These are phyloP conservation scores for Sclerotinia borealis DNA, from an alignment of 2,329 filamentous ascomycete genomes.

Conservation along the genomic window DNA sequence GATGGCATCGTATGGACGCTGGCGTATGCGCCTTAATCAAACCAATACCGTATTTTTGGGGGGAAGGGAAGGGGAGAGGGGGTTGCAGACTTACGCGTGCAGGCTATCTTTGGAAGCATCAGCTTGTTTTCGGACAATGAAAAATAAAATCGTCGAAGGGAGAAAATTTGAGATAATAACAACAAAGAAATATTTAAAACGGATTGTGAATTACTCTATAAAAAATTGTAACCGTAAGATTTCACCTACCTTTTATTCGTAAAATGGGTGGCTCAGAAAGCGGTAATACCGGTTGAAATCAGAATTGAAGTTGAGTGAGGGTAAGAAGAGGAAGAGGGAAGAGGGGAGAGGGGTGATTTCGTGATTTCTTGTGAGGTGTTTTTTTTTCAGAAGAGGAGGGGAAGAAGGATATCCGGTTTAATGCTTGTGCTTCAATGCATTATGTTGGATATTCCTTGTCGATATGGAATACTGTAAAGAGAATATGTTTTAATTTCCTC, in stretches of 20 bases:
- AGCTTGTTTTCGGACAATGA: conserved; percentile 4
- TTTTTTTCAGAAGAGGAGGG: neutral
- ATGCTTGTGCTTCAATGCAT: neutral
- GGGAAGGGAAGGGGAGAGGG: no score
- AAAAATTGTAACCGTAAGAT: neutral
- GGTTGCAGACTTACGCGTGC: conserved; percentile 21
- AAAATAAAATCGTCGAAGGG: neutral
- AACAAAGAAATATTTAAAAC: neutral
- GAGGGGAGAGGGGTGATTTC: neutral
- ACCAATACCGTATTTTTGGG: conserved; percentile 15
- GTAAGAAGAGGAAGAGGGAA: no score
- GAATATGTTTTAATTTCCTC: neutral
- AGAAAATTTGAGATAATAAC: neutral
- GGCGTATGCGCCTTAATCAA: conserved; percentile 23
- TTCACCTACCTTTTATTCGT: neutral
- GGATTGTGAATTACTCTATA: neutral
- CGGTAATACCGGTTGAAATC: no score
- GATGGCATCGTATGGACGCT: conserved; percentile 7
- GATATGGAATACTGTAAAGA: neutral
- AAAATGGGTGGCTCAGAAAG: neutral
- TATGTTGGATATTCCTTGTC: neutral
- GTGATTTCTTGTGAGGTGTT: neutral
- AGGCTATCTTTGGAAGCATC: conserved; percentile 10
- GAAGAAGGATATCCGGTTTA: neutral
- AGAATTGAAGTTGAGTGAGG: no score